Conservation (phyloP, 2,329 filamentous ascomycete genomes). For the Cryphonectria parasitica region DNA sequence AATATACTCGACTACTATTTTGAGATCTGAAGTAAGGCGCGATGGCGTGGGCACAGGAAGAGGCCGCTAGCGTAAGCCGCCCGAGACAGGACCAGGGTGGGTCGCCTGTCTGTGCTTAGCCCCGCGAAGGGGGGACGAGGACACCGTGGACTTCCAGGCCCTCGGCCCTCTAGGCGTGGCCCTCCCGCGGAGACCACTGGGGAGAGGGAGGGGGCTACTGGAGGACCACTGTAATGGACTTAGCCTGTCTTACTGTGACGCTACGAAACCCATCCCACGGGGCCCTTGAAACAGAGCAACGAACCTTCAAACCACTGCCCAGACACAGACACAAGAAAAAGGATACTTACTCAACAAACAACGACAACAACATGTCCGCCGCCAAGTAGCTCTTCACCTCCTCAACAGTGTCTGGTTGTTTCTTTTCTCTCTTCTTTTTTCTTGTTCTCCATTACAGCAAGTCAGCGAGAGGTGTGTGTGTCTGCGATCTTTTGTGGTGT, state of each 20-base stretch:
- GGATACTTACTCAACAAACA: neutral
- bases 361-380: neutral
- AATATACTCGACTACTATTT: neutral
- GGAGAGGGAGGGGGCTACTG: neutral
- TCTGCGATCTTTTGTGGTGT: too few species aligned
- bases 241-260: conserved; percentile 5
- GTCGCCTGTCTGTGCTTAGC: conserved; percentile 6
- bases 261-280: conserved; percentile 10
- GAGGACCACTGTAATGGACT: neutral
- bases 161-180: too few species aligned
- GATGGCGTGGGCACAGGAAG: neutral
- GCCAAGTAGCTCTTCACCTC: conserved; percentile 4
- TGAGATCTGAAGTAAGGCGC: neutral
- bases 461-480: neutral
- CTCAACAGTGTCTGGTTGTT: neutral
- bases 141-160: neutral
- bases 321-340: neutral
- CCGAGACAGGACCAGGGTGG: conserved; percentile 6
- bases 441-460: neutral
- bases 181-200: neutral
- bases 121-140: neutral
- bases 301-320: conserved; percentile 10
- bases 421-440: neutral
- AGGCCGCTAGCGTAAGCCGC: conserved; percentile 17
- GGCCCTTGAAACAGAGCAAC: conserved; percentile 18